These are phyloP conservation scores for Urtica urens DNA, from an alignment of 306 rosid species.

Conservation along the genomic window DNA sequence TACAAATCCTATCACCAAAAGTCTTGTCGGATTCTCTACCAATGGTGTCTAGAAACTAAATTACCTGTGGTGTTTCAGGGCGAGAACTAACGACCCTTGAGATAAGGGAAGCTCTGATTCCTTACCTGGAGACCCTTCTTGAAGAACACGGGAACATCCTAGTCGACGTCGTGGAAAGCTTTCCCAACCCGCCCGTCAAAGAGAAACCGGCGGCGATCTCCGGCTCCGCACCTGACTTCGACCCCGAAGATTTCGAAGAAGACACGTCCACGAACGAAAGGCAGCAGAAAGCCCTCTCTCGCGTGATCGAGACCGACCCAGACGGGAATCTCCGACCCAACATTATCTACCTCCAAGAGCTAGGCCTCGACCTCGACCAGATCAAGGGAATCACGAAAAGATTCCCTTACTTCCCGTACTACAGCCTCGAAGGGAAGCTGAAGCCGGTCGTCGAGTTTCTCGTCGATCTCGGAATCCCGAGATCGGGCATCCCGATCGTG, in stretches of 20 bases:
- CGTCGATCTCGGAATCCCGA: constrained; percentile 71
- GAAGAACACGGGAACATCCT: constrained; percentile 49
- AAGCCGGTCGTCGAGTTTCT: constrained; percentile 88
- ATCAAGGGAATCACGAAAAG: constrained; percentile 42
- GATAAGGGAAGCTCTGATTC: constrained; percentile 70
- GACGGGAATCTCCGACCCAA: constrained; percentile 70
- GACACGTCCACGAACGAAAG: constrained; percentile 26
- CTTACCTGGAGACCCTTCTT: constrained; percentile 66
- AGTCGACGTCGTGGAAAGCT: constrained; percentile 53
- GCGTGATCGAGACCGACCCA: constrained; percentile 47
- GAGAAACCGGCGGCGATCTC: constrained; percentile 27
- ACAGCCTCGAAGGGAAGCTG: constrained; percentile 83
- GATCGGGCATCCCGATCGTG: constrained; percentile 53
- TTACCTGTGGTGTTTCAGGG: constrained; percentile 52
- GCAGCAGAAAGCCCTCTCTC: constrained; percentile 57
- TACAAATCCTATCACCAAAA: no score
- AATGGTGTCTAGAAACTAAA: constrained; percentile 47
- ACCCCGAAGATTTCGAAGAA: constrained; percentile 27
- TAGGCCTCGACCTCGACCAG: constrained; percentile 74
- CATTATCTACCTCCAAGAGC: constrained; percentile 62
- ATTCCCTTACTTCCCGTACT: constrained; percentile 71
- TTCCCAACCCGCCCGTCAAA: constrained; percentile 52
- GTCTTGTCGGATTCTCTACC: background rate
- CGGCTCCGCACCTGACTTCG: constrained; percentile 15
- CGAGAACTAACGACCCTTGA: constrained; percentile 89